Conservation (phyloP, 805 yeast species). For the Starmerella bombicola region DNA sequence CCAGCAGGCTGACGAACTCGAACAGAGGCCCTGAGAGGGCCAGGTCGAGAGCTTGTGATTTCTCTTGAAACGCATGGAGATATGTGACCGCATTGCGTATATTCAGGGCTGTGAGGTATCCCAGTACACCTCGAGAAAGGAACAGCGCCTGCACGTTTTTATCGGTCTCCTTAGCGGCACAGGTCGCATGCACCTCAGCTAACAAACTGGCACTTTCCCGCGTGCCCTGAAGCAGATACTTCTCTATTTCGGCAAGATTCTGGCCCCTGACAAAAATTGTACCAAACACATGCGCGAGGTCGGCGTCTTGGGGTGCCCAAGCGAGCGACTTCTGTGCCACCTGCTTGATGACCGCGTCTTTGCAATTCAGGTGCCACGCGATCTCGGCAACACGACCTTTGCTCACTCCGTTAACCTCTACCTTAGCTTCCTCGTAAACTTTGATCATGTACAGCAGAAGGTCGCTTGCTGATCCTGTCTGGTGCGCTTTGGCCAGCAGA, state of each 20-base stretch:
- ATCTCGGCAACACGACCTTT: conserved; percentile 38
- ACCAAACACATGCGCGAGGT: conserved; percentile 64
- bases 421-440: conserved; percentile 43
- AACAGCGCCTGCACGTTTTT: conserved; percentile 18
- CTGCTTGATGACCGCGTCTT: conserved; percentile 52
- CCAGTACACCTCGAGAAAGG: conserved; percentile 52
- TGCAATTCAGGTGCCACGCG: conserved; percentile 34
- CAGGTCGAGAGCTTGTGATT: conserved; percentile 23
- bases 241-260: conserved; percentile 54
- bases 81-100: conserved; percentile 44
- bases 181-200: conserved; percentile 34
- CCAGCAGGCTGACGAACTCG: conserved; percentile 56
- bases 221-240: conserved; percentile 57
- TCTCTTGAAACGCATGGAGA: conserved; percentile 21
- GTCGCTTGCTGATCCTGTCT: conserved; percentile 74
- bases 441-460: conserved; percentile 60
- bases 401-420: conserved; percentile 34
- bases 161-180: conserved; percentile 1
- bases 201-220: conserved; percentile 35
- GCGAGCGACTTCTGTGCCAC: conserved; percentile 48
- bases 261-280: conserved; percentile 41
- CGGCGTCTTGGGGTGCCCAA: conserved; percentile 61
- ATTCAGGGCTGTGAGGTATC: conserved; percentile 59
- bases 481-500: conserved; percentile 53
- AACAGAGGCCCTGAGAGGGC: conserved; percentile 24